Evolutionary conservation across 2,329 filamentous ascomycete species (phyloP).

Genomic region (Colletotrichum orbiculare): DNA sequence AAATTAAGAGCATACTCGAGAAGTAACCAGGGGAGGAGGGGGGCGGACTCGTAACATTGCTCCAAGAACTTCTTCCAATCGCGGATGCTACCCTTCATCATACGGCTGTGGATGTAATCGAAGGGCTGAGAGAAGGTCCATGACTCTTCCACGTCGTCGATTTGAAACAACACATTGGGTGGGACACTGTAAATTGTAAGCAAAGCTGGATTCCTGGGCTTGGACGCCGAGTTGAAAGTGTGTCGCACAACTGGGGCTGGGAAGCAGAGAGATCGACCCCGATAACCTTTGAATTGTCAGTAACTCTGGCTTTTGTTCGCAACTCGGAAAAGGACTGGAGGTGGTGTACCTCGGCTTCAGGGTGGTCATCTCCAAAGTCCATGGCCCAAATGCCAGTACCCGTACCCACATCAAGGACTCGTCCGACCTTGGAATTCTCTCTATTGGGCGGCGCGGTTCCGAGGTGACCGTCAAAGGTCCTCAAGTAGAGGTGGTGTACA

Average conservation of each 20-base stretch:
- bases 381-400: slow-evolving; percentile 59
- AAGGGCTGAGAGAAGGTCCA: slow-evolving; percentile 44
- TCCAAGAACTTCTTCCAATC: slow-evolving; percentile 6
- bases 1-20: too few species aligned
- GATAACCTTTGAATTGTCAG: slow-evolving; percentile 40
- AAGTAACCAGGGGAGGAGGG: not conserved
- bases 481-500: slow-evolving; percentile 32
- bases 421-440: slow-evolving; percentile 14
- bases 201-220: not conserved
- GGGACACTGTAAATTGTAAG: slow-evolving; percentile 43
- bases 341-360: slow-evolving; percentile 42
- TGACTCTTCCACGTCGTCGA: slow-evolving; percentile 48
- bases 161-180: slow-evolving; percentile 56
- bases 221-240: not conserved
- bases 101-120: slow-evolving; percentile 18
- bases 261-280: slow-evolving; percentile 55
- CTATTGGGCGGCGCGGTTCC: slow-evolving; percentile 35
- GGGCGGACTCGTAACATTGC: slow-evolving; percentile 46
- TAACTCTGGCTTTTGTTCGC: not conserved
- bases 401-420: slow-evolving; percentile 58
- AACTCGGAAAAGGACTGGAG: not conserved
- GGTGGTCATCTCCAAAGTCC: slow-evolving; percentile 52
- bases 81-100: not conserved
- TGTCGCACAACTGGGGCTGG: slow-evolving; percentile 47
- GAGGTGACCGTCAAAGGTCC: slow-evolving; percentile 41